Percentiles rank a stretch among this genome's conserved stretches.
phyloP scores from a whole-genome alignment of 2,329 filamentous ascomycete genomes.

The Colletotrichum nymphaeae region DNA sequence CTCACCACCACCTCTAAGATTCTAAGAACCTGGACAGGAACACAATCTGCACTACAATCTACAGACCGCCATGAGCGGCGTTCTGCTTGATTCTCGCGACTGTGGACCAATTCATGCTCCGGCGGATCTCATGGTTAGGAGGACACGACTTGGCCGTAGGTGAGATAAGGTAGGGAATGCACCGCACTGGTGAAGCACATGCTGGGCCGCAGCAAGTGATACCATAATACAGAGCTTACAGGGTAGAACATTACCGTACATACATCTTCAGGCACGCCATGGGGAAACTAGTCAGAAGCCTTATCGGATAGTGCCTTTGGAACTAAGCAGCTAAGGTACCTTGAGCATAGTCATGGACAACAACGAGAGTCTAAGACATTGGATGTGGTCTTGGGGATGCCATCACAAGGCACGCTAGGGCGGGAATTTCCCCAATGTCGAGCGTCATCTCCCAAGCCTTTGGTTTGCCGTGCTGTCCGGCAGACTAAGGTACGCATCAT shows the following conservation, averaged over 20 bases:
- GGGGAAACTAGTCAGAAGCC: not conserved
- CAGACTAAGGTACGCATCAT: not conserved
- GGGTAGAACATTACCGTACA: not conserved
- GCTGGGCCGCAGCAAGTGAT: not conserved
- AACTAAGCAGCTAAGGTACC: not conserved
- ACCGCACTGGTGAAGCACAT: not conserved
- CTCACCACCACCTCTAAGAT: not conserved
- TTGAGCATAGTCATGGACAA: too few species aligned
- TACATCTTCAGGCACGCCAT: not conserved
- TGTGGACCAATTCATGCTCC: not conserved
- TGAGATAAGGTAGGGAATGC: not conserved
- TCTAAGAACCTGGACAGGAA: too few species aligned
- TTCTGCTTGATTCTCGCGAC: not conserved
- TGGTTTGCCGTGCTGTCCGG: not conserved
- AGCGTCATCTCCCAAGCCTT: not conserved
- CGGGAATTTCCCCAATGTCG: not conserved
- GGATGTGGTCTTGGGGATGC: not conserved
- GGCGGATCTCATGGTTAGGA: not conserved
- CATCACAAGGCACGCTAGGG: conserved; percentile 32
- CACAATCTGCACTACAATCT: not conserved
- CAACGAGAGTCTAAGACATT: not conserved
- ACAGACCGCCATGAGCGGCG: not conserved
- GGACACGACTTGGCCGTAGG: not conserved
- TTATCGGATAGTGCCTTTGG: conserved; percentile 4
- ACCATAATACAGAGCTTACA: not conserved